Evolutionary conservation across 345 rosid genomes (phyloP).

Genomic region (Kandelia obovata): DNA sequence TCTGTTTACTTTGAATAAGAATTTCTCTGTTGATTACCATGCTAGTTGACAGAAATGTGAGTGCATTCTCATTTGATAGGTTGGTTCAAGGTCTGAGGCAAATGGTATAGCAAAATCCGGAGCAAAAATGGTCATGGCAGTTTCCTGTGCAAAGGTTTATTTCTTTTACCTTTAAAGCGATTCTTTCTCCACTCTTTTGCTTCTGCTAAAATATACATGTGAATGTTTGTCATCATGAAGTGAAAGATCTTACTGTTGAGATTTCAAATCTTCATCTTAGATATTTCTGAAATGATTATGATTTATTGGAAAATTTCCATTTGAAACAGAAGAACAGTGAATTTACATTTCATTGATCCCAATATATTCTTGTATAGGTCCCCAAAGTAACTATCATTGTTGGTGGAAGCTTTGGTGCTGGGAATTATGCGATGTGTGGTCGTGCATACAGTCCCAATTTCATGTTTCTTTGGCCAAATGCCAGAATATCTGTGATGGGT

Average conservation of each 20-base stretch:
- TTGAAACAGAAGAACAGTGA: not conserved
- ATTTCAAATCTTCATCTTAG: not conserved
- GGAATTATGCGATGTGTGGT: conserved; percentile 98
- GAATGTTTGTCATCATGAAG: not conserved
- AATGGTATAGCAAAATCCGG: conserved; percentile 96
- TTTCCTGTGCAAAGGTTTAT: conserved; percentile 87
- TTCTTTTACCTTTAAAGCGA: not conserved
- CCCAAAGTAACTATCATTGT: conserved; percentile 83
- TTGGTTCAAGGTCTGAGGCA: conserved; percentile 96
- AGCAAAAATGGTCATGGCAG: conserved; percentile 99
- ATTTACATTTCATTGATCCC: conserved; percentile 1
- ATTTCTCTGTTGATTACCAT: not conserved
- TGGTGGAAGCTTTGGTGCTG: conserved; percentile 98
- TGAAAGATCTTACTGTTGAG: not conserved
- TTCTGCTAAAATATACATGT: not conserved
- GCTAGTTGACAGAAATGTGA: not conserved
- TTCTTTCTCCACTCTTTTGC: not conserved
- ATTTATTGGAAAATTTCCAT: not conserved
- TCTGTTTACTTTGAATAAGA: conserved; percentile 5
- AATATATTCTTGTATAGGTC: conserved; percentile 43
- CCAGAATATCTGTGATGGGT: conserved; percentile 93
- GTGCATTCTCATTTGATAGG: conserved; percentile 39
- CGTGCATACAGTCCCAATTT: conserved; percentile 90
- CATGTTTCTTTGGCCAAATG: conserved; percentile 96
- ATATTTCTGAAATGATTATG: not conserved